A percentile compares a stretch with the other conserved stretches of the same genome.
Conservation (phyloP, 2,329 filamentous ascomycete genomes). For the Pyrenophora graminea region DNA sequence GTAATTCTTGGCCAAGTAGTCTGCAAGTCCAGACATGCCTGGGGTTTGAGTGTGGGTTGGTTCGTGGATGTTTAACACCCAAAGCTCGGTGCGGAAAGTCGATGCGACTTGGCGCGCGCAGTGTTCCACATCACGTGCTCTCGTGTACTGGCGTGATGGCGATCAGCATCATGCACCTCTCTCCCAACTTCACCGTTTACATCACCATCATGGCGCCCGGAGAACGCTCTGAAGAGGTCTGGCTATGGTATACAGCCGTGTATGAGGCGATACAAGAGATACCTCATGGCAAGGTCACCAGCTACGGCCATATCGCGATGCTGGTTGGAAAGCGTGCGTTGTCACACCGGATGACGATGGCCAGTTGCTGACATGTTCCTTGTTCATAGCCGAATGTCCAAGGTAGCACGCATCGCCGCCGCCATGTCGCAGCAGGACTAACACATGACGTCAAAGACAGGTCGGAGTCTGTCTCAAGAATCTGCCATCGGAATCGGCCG, state of each 20-base stretch:
- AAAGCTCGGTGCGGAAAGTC: conserved; percentile 7
- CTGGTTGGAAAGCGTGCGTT: conserved; percentile 72
- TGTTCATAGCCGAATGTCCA: conserved; percentile 51
- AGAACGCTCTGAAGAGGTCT: conserved; percentile 70
- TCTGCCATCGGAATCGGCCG: conserved; percentile 60
- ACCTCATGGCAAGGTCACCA: conserved; percentile 80
- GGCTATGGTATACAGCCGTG: conserved; percentile 74
- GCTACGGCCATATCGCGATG: conserved; percentile 79
- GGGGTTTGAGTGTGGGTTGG: conserved; percentile 12
- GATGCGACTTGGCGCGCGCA: conserved; percentile 14
- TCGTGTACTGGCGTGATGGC: conserved; percentile 33
- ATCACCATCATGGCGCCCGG: conserved; percentile 57
- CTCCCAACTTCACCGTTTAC: conserved; percentile 3
- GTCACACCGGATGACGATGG: conserved; percentile 11
- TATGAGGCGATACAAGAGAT: conserved; percentile 86
- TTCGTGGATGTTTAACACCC: neutral
- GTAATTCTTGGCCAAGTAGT: conserved; percentile 91
- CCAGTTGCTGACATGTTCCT: conserved; percentile 28
- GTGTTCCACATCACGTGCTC: conserved; percentile 14
- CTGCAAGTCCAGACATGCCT: conserved; percentile 66
- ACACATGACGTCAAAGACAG: conserved; percentile 60
- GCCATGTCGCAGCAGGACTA: conserved; percentile 41
- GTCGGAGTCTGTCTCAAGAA: conserved; percentile 91
- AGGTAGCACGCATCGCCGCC: conserved; percentile 42
- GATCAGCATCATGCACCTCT: neutral